These are phyloP conservation scores for Agroathelia rolfsii DNA, from an alignment of 1,284 basidiomycete genomes.

Conservation along the genomic window DNA sequence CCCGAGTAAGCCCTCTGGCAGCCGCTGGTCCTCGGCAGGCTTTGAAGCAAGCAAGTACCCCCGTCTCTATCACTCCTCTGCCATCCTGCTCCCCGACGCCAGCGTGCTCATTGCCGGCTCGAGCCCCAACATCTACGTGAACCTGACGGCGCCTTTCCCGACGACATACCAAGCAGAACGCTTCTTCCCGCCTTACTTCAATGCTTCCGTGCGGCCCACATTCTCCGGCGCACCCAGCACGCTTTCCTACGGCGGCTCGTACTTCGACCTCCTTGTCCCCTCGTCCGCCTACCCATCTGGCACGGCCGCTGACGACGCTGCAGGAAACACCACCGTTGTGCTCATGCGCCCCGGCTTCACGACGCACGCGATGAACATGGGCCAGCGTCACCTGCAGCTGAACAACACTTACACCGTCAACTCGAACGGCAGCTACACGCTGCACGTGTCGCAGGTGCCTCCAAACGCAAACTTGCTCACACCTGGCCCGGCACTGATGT, in stretches of 20 bases:
- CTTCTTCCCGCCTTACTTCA: constrained; percentile 82
- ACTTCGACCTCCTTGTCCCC: constrained; percentile 45
- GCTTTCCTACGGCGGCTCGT: constrained; percentile 78
- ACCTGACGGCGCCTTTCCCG: constrained; percentile 58
- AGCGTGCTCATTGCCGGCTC: constrained; percentile 85
- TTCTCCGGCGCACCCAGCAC: constrained; percentile 64
- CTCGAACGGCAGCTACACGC: constrained; percentile 57
- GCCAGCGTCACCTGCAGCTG: constrained; percentile 68
- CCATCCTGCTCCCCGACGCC: constrained; percentile 82
- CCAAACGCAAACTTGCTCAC: constrained; percentile 79
- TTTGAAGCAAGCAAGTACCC: constrained; percentile 53
- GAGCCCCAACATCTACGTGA: constrained; percentile 88
- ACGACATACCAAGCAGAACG: constrained; percentile 84
- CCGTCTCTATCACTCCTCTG: constrained; percentile 83
- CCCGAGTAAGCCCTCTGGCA: constrained; percentile 51
- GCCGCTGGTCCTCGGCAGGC: constrained; percentile 65
- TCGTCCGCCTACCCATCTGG: constrained; percentile 40
- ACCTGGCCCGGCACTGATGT: constrained; percentile 79
- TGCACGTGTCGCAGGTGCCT: constrained; percentile 74
- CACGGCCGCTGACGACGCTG: constrained; percentile 50
- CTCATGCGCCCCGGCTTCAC: constrained; percentile 86
- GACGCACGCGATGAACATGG: constrained; percentile 95
- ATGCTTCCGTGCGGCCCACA: constrained; percentile 59
- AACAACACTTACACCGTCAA: constrained; percentile 79
- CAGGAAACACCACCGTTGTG: constrained; percentile 70